These are phyloP conservation scores for Gentiana dahurica DNA, from an alignment of 257 asterid species.

Conservation along the genomic window DNA sequence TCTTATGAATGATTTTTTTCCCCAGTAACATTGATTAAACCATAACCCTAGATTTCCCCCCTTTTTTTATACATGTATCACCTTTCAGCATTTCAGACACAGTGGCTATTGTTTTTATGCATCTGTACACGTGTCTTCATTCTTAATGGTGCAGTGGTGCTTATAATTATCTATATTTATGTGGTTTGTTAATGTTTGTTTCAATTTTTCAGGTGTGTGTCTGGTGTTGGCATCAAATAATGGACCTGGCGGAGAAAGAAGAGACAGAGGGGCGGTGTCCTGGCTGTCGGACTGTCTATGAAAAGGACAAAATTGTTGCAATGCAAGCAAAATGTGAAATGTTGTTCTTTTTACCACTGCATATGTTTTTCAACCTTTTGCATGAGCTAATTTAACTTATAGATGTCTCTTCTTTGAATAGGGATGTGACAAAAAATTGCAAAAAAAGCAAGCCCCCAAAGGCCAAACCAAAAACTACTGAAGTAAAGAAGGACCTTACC, in stretches of 20 bases:
- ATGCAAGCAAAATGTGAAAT: slow-evolving; percentile 70
- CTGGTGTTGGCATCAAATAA: slow-evolving; percentile 98
- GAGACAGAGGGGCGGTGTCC: slow-evolving; percentile 88
- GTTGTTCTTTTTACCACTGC: slow-evolving; percentile 17
- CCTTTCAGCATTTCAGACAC: too few species aligned
- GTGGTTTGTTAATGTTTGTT: slow-evolving; percentile 4
- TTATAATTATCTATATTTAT: background rate
- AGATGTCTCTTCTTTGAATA: slow-evolving; percentile 10
- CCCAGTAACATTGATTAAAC: too few species aligned
- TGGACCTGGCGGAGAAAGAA: slow-evolving; percentile 93
- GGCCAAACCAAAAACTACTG: slow-evolving; percentile 66
- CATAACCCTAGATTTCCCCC: too few species aligned
- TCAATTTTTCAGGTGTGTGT: slow-evolving; percentile 56
- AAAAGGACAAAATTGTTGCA: slow-evolving; percentile 78
- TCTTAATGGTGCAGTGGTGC: too few species aligned
- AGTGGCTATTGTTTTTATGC: too few species aligned
- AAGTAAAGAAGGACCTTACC: slow-evolving; percentile 74
- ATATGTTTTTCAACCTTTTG: slow-evolving; percentile 6
- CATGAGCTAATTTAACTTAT: slow-evolving; percentile 12
- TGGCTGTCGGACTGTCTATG: slow-evolving; percentile 75
- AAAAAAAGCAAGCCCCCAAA: slow-evolving; percentile 66
- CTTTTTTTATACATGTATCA: too few species aligned
- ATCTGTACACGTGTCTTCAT: too few species aligned
- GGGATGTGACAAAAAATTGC: slow-evolving; percentile 43
- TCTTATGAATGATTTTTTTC: too few species aligned